Base-by-base conservation (phyloP, 257 asterid genomes). In the Solanum megistacrolobum region DNA sequence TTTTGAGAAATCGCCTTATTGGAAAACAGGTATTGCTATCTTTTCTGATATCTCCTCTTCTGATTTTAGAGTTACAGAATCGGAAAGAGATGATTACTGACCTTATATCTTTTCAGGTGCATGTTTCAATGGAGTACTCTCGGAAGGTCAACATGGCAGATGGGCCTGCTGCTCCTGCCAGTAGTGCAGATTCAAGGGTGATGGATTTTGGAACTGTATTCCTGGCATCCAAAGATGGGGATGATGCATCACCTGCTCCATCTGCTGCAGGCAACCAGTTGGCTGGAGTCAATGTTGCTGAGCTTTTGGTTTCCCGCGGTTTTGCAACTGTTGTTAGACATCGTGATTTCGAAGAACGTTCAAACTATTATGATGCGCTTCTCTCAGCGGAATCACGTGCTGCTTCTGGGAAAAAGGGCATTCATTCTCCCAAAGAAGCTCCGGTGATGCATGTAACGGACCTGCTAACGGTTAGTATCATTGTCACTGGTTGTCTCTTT, bases 141-240 rank as follows among this genome's bases (percentile, higher is more conserved):
- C 91, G 99, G 90, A 97, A 96, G 92, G 95, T 97, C 66, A 83
- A 84, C 90, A 60, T 94, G 88, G 90, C 91, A 74, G 99, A 96
- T 82, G 99, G 98, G n/a, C 89, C 94, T 75, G 91, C 90, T 83
- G 89, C 93, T 83, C 91, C 94, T 0, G 69, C 98, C 75, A 92
- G 90, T 13, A 46, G 94, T 1, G 75, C 94, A 3, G 98, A 96
- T 89, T 91, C 96, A 29, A 93, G 92, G 89, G 96, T 94, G 48
- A 95, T 97, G 99, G 98, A 97, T 92, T 97, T 97, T 91, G 99
- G 99, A 89, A 86, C 99, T 12, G 94, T 97, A 84, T 96, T 97
- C 93, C 93, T 94, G 88, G 91, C 62, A 16, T 83, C 92, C 16
- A 96, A 96, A 92, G 98, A 95, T 16, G 99, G 96, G 46, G 96